Evolutionary conservation across 768 basidiomycete species (phyloP).

Genomic region (Tulasnella sp.): DNA sequence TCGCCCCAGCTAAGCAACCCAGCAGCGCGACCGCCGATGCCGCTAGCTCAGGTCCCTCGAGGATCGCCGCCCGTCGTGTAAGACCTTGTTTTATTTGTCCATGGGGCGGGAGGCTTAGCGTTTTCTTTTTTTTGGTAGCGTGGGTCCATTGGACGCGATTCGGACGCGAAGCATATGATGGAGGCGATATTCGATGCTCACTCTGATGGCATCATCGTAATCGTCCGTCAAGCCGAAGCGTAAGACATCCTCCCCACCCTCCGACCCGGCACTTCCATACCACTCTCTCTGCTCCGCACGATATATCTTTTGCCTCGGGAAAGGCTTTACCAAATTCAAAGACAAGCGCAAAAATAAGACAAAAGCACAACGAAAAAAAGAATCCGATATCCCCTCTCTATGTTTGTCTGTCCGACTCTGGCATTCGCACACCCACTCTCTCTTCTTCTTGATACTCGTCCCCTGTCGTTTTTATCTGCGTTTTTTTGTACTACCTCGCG

Average conservation of each 20-base stretch:
- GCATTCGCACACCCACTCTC: not conserved
- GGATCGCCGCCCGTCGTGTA: no score
- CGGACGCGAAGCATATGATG: constrained; percentile 39
- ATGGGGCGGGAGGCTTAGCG: not conserved
- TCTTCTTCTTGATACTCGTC: no score
- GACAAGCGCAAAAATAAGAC: no score
- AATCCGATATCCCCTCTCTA: no score
- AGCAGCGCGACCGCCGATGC: not conserved
- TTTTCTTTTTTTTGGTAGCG: not conserved
- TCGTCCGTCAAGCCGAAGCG: constrained; percentile 41
- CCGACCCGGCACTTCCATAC: not conserved
- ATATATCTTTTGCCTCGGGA: no score
- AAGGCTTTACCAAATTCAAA: no score
- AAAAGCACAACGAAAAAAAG: no score
- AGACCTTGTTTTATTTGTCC: not conserved
- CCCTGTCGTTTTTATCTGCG: no score
- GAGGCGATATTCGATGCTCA: constrained; percentile 80
- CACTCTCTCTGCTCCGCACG: not conserved
- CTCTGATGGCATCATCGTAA: constrained; percentile 73
- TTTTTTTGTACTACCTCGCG: no score
- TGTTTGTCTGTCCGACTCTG: no score
- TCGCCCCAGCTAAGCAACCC: not conserved
- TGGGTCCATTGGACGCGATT: constrained; percentile 18
- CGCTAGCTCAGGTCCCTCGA: not conserved
- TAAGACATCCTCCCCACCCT: not conserved